Evolutionary conservation across 2,329 filamentous ascomycete genomes (phyloP), one percentile per base, ranked within the genome.

Genomic region (Penicillium janthinellum): DNA sequence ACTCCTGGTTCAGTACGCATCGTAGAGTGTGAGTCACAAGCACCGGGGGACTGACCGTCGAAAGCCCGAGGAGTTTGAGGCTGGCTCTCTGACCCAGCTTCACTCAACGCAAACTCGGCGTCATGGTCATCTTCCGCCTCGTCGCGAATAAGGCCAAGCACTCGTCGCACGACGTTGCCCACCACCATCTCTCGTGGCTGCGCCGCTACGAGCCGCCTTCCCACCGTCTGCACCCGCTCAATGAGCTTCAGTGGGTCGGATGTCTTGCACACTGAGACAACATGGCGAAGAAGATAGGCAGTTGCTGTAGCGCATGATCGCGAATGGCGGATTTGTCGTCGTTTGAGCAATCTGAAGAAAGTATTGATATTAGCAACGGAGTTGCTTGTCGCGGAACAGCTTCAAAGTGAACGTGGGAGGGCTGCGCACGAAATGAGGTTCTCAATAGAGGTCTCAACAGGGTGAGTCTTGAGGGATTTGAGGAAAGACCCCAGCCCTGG

Each of bases 131-230:
- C 91, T 68, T 91, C 89, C 41, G 91, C 90, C 71, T 98, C 93
- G 71, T 97, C 93, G 54, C 95, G 88, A 65, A 99, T 95, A 64
- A 99, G 83, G 45, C 92, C 91, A 39, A 99, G 81, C 2, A 98
- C 90, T 63, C 95, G 88, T 61, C 93, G 88, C 49, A 97, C 91
- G 67, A 99, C 93, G 72, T 99, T 99, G 54, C 92, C 94, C 47
- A 97, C 92, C 5, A 92, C 91, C 68, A 96, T 88, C 79, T 98
- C 95, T 61, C 90, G 86, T 15, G 94, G 94, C 70, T 96, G 92
- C 7, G 95, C 93, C 57, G 89, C 86, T 38, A 90, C 88, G 45
- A 99, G 83, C 57, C 88, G 86, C 67, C 87, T 85, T 57, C 95
- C 95, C 25, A 94, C 88, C 60, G 88, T 84, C 65, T 90, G 88